Evolutionary conservation across 306 rosid genomes (phyloP).

Genomic region (Leucaena leucocephala): DNA sequence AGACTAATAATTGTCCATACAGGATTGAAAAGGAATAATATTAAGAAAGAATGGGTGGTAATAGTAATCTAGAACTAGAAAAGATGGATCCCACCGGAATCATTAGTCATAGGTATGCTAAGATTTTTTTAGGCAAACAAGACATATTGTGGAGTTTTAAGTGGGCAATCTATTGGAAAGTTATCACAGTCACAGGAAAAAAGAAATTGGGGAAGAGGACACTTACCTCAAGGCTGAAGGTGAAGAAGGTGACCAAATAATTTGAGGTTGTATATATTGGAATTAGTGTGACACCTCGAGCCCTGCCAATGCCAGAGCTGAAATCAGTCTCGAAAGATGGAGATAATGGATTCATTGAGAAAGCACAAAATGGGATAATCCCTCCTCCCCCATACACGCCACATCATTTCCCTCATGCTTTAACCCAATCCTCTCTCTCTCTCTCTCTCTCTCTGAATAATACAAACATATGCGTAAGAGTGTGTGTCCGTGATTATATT

Average conservation of each 20-base stretch:
- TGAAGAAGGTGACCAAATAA: slow-evolving; percentile 35
- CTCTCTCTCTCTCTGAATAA: background rate
- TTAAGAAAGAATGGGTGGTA: background rate
- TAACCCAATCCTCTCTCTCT: background rate
- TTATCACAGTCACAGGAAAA: slow-evolving; percentile 1
- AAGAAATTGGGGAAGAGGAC: background rate
- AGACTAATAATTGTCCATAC: background rate
- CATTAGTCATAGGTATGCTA: slow-evolving; percentile 46
- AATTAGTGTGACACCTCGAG: slow-evolving; percentile 56
- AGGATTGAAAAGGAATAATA: slow-evolving; percentile 3
- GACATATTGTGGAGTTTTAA: slow-evolving; percentile 51
- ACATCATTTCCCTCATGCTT: slow-evolving; percentile 57
- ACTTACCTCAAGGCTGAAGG: slow-evolving; percentile 12
- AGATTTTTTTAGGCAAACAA: slow-evolving; percentile 55
- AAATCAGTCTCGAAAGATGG: slow-evolving; percentile 64
- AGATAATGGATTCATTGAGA: slow-evolving; percentile 30
- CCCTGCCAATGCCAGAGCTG: slow-evolving; percentile 47
- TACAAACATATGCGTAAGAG: background rate
- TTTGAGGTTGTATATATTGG: slow-evolving; percentile 5
- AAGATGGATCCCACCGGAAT: slow-evolving; percentile 56
- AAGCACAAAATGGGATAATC: slow-evolving; percentile 4
- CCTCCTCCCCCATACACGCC: slow-evolving; percentile 46
- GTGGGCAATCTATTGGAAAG: slow-evolving; percentile 46
- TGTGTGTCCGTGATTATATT: slow-evolving; percentile 1
- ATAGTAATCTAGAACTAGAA: slow-evolving; percentile 38